These are phyloP conservation scores for Trametes meyenii DNA, from an alignment of 768 basidiomycete species.

Conservation along the genomic window DNA sequence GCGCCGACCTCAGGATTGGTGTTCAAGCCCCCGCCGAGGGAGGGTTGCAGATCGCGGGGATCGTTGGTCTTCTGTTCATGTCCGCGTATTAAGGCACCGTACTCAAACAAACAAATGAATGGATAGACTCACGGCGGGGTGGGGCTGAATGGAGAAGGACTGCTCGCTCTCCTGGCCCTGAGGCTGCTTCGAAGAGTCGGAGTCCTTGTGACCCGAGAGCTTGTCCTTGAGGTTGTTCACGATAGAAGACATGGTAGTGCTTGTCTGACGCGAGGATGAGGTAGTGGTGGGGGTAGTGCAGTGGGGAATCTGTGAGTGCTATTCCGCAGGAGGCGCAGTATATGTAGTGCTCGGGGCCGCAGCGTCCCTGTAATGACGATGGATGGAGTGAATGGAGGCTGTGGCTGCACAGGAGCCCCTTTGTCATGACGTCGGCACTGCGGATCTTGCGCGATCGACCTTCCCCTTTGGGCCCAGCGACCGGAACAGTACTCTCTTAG, in stretches of 20 bases:
- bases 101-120: neutral
- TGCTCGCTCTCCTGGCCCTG: conserved; percentile 37
- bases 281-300: conserved; percentile 2
- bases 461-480: neutral
- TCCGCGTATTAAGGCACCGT: neutral
- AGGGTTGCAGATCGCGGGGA: conserved; percentile 51
- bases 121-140: conserved; percentile 46
- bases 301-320: no score
- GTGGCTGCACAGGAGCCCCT: conserved; percentile 15
- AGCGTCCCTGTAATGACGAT: conserved; percentile 13
- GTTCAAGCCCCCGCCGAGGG: conserved; percentile 32
- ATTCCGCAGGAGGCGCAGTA: neutral
- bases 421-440: conserved; percentile 20
- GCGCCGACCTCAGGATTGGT: conserved; percentile 30
- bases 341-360: conserved; percentile 10
- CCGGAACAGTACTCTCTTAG: neutral
- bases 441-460: conserved; percentile 13
- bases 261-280: neutral
- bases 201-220: conserved; percentile 14
- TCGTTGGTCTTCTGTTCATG: conserved; percentile 58
- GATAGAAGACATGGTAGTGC: conserved; percentile 22
- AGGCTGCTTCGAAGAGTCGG: neutral
- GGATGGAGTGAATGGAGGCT: conserved; percentile 11
- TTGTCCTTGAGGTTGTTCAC: conserved; percentile 26
- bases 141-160: conserved; percentile 56